Base-by-base conservation (phyloP, 768 basidiomycete species). In the Russula ochroleuca region DNA sequence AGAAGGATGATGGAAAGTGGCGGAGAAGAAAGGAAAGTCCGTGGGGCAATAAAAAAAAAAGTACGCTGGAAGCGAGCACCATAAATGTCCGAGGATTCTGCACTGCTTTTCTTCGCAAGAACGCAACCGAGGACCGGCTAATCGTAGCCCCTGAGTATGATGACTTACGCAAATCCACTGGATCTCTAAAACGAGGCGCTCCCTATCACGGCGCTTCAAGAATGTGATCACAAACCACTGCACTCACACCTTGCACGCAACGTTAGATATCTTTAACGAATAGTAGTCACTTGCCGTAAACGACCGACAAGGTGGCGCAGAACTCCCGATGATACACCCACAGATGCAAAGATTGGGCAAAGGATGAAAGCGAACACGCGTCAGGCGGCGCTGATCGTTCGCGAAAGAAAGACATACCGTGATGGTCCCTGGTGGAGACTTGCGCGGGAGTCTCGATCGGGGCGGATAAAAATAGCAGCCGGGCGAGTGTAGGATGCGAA, bases 51-150 rank as follows among this genome's bases (percentile, higher is more conserved):
- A 57, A 33, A 47, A 57, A 21, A 45, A 47, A 17, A 33, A 23
- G 54, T 28, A 28, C 28, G 28, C 6, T 57, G 41, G 56, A 57
- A 57, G 41, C 33, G 37, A 58, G n/a, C 25, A 56, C 53, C 15
- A 51, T 63, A 51, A 37, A 45, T 19, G 49, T 51, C 62, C 58
- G 58, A 52, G 23, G 53, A 19, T 64, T 59, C 63, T 64, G 63
- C 63, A 64, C 63, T 43, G 57, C 57, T 64, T 64, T 63, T 49
- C 52, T 49, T 25, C 31, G 45, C 28, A n/a, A 53, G 21, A 59
- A 55, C 37, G 15, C 43, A n/a, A 37, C 35, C 14, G 35, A 62
- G 19, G 0, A 28, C 41, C 19, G 48, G 28, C 48, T 13, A 45
- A 33, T 62, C 17, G 17, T 25, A 28, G 37, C 28, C 63, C 57